Conservation (phyloP, 2,329 filamentous ascomycete species). For the Paraphaeosphaeria minitans region DNA sequence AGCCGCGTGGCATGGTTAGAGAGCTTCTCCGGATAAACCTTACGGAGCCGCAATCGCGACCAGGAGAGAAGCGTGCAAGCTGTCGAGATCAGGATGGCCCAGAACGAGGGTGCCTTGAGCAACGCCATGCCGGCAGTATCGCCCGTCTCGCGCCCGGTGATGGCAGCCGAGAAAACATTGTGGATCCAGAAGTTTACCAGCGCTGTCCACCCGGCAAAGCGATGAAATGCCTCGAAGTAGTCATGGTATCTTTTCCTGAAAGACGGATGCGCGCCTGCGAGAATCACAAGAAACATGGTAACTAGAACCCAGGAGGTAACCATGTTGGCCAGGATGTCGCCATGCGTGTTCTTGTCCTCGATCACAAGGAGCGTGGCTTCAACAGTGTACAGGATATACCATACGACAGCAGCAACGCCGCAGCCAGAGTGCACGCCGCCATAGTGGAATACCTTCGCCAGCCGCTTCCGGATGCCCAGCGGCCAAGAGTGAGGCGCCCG, state of each 20-base stretch:
- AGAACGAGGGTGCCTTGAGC: background rate
- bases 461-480: background rate
- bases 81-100: background rate
- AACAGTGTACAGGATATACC: constrained; percentile 4
- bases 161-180: constrained; percentile 4
- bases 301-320: constrained; percentile 2
- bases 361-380: background rate
- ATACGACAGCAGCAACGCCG: constrained; percentile 4
- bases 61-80: background rate
- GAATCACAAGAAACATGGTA: constrained; percentile 1
- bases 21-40: constrained; percentile 4
- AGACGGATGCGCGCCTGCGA: constrained; percentile 1
- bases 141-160: background rate
- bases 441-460: constrained; percentile 5
- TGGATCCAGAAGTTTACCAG: constrained; percentile 2
- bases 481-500: constrained; percentile 1
- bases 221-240: constrained; percentile 6
- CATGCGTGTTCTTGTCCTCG: background rate
- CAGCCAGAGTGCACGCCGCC: constrained; percentile 4
- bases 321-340: constrained; percentile 4
- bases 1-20: constrained; percentile 1
- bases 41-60: constrained; percentile 1
- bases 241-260: constrained; percentile 1
- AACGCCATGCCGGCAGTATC: constrained; percentile 1
- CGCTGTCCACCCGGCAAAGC: constrained; percentile 1